Conservation (phyloP, 2,329 filamentous ascomycete species). For the Apiospora arundinis region DNA sequence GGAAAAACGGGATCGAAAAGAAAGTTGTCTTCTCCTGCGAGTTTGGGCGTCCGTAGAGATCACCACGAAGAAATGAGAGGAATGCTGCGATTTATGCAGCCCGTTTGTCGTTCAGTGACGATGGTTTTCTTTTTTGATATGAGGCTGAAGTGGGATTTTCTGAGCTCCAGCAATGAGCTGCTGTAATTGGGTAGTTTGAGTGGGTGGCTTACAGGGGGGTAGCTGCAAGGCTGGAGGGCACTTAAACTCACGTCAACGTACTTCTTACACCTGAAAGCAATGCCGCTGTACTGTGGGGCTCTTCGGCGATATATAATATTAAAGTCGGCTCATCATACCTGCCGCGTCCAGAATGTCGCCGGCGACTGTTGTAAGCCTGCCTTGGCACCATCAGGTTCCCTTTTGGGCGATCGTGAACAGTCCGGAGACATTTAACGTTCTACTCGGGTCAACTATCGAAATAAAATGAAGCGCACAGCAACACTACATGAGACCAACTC, state of each 20-base stretch:
- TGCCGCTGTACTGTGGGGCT: not conserved
- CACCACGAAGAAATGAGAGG: not conserved
- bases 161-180: conserved; percentile 32
- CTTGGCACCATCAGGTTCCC: not conserved
- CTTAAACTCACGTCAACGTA: too few relatives aligned
- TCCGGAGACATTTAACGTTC: not conserved
- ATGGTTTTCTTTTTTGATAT: conserved; percentile 18
- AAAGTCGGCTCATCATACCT: conserved; percentile 5
- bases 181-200: conserved; percentile 24
- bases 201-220: conserved; percentile 18
- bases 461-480: too few relatives aligned
- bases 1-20: not conserved
- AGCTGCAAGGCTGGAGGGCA: not conserved
- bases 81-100: conserved; percentile 1
- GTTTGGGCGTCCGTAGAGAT: not conserved
- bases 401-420: not conserved
- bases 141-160: conserved; percentile 33
- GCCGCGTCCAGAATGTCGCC: conserved; percentile 2
- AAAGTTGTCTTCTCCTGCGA: not conserved
- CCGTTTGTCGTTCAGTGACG: not conserved
- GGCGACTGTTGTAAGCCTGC: not conserved
- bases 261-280: not conserved
- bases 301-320: not conserved
- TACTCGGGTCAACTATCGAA: not conserved
- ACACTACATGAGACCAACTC: too few relatives aligned